Evolutionary conservation across 2,329 filamentous ascomycete species (phyloP), one percentile per base, ranked within the genome.

Genomic region (Alternaria ethzedia): DNA sequence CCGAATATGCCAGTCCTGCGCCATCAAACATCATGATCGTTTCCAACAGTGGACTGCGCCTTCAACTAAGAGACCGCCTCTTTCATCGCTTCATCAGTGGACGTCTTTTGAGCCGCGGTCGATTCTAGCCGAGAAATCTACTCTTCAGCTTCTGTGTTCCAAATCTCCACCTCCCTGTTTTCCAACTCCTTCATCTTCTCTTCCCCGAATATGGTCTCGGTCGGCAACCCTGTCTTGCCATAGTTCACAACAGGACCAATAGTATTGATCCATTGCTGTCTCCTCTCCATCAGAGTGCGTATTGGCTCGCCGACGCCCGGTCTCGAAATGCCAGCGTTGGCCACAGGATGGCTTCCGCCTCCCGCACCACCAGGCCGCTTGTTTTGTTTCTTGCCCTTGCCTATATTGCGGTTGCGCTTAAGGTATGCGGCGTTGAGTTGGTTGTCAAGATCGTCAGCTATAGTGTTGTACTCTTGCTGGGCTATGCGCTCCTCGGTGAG

Each of bases 351-450:
- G 73, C 87, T 89, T 49, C 90, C 91, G 64, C 90, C 92, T 23
- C 90, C 90, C 2, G 91, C 90, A 57, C 91, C 92, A 47, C 92
- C 91, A 2, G 89, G 90, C 5, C 90, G 85, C 78, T 96, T 95
- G 28, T 85, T 85, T 61, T 94, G 90, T 82, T 97, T 97, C 80
- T 96, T 96, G 80, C 89, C 93, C 83, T 98, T 96, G 78, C 94
- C 93, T 82, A 98, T 91, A 1, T 93, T 97, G 50, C 96, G 90
- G 26, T 95, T 98, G 23, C 96, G 91, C 83, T 99, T 99, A 47
- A 97, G 89, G 76, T 98, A 99, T 4, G 96, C 95, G 55, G 93
- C 91, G 76, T 98, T 94, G 45, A 98, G 94, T 78, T 98, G 96
- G 45, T 90, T 89, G 83, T 99, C 96, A 21, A 99, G 89, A 78